Evolutionary conservation across 2,329 filamentous ascomycete species (phyloP), one percentile per base, ranked within the genome.

Genomic region (Paecilomyces variotii): DNA sequence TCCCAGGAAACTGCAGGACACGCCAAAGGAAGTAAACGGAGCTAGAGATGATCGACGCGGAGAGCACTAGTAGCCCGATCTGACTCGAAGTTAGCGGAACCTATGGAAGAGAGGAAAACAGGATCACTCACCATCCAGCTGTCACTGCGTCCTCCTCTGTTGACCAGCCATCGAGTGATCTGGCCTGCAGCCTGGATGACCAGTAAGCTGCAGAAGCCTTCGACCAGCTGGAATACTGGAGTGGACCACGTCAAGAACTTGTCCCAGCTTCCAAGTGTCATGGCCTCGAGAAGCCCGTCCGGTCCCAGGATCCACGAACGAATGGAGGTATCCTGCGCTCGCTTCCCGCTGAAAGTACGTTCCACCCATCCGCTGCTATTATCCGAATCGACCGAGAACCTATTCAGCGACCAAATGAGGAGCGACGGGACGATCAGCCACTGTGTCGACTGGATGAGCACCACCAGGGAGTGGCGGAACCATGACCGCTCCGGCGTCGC

Each of bases 11-110:
- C 63, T 89, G 90, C 14, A 92, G 89, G 57, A 97, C 91, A 60
- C 94, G 85, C 90, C 92, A 97, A 56, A 99, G 84, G 76, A 97
- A 97, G 77, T 97, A 97, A 63, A 96, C 84, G 4, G 93, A 90
- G 75, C 89, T 96, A 27, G 91, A 94, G 67, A 97, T 95, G 67
- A 96, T 86, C 61, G 90, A 94, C 49, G 91, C 91, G 0, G 93
- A 96, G 59, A 94, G 79, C 59, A 95, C 87, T 52, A 99, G 83
- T 50, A 97, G 84, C 55, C 89, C 84, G 66, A 99, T 96, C 91
- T 95, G 52, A 14, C 27, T 24, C 9, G 19, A 26, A 32, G 58
- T 70, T 63, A 67, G 61, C 56, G 52, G 7, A 26, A 19, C n/a
- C 45, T 14, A 28, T 27, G 50, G 30, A 25, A 11, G 9, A 58